A percentile compares a stretch with the other conserved stretches of the same genome.
These are phyloP conservation scores for Trichoderma breve DNA, from an alignment of 2,329 filamentous ascomycete genomes.

Conservation along the genomic window DNA sequence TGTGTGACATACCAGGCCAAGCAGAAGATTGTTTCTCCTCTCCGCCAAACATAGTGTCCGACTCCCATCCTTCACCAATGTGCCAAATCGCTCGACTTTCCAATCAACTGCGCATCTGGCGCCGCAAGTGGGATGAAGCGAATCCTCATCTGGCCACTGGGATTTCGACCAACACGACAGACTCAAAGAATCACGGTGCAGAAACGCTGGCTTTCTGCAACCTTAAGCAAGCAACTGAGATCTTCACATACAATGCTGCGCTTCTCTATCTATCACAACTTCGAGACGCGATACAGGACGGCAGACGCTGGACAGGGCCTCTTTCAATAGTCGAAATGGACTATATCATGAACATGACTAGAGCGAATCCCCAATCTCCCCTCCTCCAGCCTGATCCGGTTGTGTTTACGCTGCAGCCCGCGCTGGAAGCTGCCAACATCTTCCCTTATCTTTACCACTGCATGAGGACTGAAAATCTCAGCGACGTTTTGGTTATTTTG, in stretches of 20 bases:
- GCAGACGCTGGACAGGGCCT: not conserved
- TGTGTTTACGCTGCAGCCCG: not conserved
- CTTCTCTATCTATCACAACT: not conserved
- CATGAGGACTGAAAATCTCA: not conserved
- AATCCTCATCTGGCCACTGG: not conserved
- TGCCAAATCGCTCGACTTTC: not conserved
- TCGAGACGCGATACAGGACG: not conserved
- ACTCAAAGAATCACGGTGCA: not conserved
- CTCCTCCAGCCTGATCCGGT: not conserved
- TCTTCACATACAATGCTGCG: not conserved
- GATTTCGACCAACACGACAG: not conserved
- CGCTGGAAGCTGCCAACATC: not conserved
- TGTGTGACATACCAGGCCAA: not conserved
- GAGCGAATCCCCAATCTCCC: not conserved
- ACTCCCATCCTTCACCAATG: not conserved
- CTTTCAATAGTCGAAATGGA: not conserved
- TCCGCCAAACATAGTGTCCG: not conserved
- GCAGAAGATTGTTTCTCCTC: not conserved
- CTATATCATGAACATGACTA: not conserved
- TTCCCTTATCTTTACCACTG: not conserved
- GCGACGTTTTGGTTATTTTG: not conserved
- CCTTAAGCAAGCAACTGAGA: not conserved
- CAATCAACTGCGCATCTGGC: not conserved
- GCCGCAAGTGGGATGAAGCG: not conserved
- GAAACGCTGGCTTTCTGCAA: not conserved